Evolutionary conservation across 2,329 filamentous ascomycete genomes (phyloP), one percentile per base, ranked within the genome.

Genomic region (Colletotrichum sp.): DNA sequence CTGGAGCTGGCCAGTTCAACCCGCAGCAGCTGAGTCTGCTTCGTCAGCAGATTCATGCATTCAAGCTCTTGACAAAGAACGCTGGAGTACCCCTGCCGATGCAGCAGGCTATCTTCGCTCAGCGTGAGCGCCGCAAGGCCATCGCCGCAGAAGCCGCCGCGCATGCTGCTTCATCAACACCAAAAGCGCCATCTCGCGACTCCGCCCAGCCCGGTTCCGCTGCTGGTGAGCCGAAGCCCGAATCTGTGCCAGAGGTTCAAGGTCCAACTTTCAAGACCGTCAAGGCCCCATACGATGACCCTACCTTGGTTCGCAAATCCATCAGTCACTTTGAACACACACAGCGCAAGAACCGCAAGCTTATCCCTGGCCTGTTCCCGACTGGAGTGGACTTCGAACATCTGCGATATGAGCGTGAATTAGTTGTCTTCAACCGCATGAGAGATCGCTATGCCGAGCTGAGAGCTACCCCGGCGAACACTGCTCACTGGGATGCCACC

Each of bases 41-140:
- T 12, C 90, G 95, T 75, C 93, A 94, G 78, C 97, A 99, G 83
- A 98, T 98, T 66, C 90, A 94, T 79, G 96, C 96, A 0, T 98
- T 98, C 86, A 97, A 97, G 85, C 90, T 96, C 78, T 89, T 99
- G 5, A 94, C 95, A 7, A 97, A 97, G 84, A 98, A 98, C 79
- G 89, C 94, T 16, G 94, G 96, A 1, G 92, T 98, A 5, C 95
- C 96, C 1, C 85, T 91, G 34, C 90, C 92, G 77, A 90, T 98
- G 78, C 95, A 98, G 82, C 94, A 96, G 81, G 92, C 94, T 64
- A 92, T 98, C 48, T 98, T 96, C 82, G 90, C 93, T 59, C 92
- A 94, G 73, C 92, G 93, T 64, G 90, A 93, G 78, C 92, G 93
- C 78, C 91, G 93, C 79, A 86, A 90, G 69, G 87, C 92, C 30